These are phyloP conservation scores for Helminthosporium solani DNA, from an alignment of 2,329 filamentous ascomycete genomes.

Conservation along the genomic window DNA sequence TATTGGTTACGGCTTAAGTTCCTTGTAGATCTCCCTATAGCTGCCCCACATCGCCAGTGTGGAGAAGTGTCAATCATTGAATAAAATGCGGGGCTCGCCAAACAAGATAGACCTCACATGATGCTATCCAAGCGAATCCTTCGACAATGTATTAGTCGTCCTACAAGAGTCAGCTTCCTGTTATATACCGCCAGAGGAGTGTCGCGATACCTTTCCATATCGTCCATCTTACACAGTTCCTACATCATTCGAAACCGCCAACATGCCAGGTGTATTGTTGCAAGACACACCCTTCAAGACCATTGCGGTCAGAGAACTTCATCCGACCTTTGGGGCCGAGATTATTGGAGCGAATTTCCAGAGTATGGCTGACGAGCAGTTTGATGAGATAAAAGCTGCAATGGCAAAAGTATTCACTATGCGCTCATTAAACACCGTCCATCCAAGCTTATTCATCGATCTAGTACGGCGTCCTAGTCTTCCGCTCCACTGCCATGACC, in stretches of 20 bases:
- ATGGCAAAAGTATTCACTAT: slow-evolving; percentile 35
- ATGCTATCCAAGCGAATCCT: no score
- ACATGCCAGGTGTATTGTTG: slow-evolving; percentile 13
- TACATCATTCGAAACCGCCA: neutral
- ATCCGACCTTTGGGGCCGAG: slow-evolving; percentile 44
- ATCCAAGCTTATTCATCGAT: neutral
- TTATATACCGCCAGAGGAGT: no score
- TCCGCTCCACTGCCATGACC: slow-evolving; percentile 53
- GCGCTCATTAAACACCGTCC: neutral
- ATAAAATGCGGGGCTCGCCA: no score
- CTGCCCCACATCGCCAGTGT: slow-evolving; percentile 6
- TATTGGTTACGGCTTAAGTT: no score
- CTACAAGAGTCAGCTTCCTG: no score
- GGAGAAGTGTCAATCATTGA: slow-evolving; percentile 2
- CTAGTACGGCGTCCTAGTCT: slow-evolving; percentile 54
- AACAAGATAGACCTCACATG: no score
- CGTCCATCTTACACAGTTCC: neutral
- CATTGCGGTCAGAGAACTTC: slow-evolving; percentile 37
- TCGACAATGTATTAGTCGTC: no score
- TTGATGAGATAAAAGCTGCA: slow-evolving; percentile 40
- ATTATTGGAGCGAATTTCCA: slow-evolving; percentile 42
- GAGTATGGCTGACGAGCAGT: slow-evolving; percentile 35
- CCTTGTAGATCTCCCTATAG: no score
- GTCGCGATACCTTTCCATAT: no score
- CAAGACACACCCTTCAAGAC: slow-evolving; percentile 15